Base-by-base conservation (phyloP, 2,329 filamentous ascomycete genomes). In the Fusarium albosuccineum region DNA sequence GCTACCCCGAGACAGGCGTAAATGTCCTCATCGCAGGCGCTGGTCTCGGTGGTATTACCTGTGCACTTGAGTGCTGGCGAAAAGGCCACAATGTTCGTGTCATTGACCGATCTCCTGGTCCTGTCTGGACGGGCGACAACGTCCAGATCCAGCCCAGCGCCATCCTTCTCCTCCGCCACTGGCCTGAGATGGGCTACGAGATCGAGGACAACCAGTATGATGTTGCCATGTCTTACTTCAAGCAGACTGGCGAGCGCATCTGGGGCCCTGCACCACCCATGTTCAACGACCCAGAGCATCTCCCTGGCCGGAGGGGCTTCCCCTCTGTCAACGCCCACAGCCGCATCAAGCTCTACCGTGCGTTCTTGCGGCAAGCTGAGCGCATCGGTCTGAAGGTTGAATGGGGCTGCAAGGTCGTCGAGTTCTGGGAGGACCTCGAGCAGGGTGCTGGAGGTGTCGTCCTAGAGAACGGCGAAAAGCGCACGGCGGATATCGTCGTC, bases 181-280 rank as follows among this genome's bases (percentile, higher is more conserved):
- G 64, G 64, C 64, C 64, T 8, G 64, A 65, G 0, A 67, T 67
- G 64, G 64, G 64, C 29, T 67, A 67, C 4, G 64, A 67, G 49
- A 50, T 67, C 9, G 64, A 67, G 3, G 54, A 64, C n/a, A 53
- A 49, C 17, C 64, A 67, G 50, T 67, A 67, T 11, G 64, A 68
- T 10, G 64, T 67, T 1, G 64, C 61, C 8, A 67, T 67, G 64
- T 67, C 64, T 2, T 67, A 67, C n/a, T 67, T 65, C 4, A 67
- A 51, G 16, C 64, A 67, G 10, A 67, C 40, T 0, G 64, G 64
- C 13, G 64, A 67, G 10, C 46, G 50, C 0, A 67, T 67, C 26
- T 67, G 64, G 64, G 64, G 64, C 7, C 64, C 64, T 22, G 64
- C 64, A 1, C 64, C 64, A 4, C 64, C 64, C 0, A 67, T 67